phyloP scores from a whole-genome alignment of 495 filamentous ascomycete species.

The Penicillium robsamsonii region DNA sequence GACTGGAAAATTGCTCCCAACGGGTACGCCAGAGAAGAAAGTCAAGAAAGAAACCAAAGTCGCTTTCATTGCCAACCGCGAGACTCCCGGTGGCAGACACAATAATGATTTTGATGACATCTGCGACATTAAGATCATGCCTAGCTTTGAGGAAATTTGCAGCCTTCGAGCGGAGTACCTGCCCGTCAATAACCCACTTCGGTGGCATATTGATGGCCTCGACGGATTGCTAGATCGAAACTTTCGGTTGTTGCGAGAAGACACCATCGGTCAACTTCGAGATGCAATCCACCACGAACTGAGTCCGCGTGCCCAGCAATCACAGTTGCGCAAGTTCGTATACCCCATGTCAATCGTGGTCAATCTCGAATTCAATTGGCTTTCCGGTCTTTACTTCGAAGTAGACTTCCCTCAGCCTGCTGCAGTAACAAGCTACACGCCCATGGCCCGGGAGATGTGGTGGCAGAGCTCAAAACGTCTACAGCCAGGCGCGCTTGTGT shows the following conservation, averaged over 20 bases:
- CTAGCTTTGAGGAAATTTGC: conserved; percentile 60
- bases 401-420: conserved; percentile 56
- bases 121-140: conserved; percentile 60
- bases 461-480: conserved; percentile 59
- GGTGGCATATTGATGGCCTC: conserved; percentile 58
- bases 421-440: conserved; percentile 25
- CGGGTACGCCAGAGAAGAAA: not conserved
- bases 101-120: conserved; percentile 66
- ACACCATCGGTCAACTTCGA: conserved; percentile 39
- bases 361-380: conserved; percentile 42
- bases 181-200: conserved; percentile 50
- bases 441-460: conserved; percentile 51
- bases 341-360: conserved; percentile 42
- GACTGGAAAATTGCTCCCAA: conserved; percentile 2
- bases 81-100: conserved; percentile 43
- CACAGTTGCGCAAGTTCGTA: conserved; percentile 29
- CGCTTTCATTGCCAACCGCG: conserved; percentile 2
- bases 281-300: conserved; percentile 28
- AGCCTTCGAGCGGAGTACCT: conserved; percentile 55
- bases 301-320: not conserved
- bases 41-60: not conserved
- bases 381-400: conserved; percentile 53
- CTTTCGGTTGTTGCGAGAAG: conserved; percentile 50
- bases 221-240: conserved; percentile 64
- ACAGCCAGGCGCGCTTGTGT: conserved; percentile 56